These are phyloP conservation scores for Myrica gale DNA, from an alignment of 306 rosid genomes.

Conservation along the genomic window DNA sequence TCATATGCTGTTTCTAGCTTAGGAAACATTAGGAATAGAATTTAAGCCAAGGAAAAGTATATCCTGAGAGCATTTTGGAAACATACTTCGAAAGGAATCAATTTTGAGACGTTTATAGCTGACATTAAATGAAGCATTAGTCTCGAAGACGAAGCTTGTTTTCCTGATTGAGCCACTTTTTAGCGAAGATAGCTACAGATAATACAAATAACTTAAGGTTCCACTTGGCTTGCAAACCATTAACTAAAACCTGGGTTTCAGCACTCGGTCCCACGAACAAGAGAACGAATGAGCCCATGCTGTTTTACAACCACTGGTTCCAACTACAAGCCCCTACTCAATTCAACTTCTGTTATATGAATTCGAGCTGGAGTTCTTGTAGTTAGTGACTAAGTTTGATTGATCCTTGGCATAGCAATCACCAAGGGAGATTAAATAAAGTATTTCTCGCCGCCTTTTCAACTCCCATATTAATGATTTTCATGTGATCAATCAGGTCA, in stretches of 20 bases:
- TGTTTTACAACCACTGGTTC: background rate
- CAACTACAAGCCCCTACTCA: background rate
- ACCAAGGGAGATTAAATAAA: background rate
- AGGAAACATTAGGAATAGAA: background rate
- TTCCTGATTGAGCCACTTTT: background rate
- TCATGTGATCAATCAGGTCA: background rate
- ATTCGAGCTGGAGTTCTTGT: background rate
- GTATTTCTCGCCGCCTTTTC: background rate
- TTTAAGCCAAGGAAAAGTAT: background rate
- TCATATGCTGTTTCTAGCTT: background rate
- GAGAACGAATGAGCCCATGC: background rate
- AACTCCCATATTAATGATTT: background rate
- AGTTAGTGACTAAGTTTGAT: background rate
- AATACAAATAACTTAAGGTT: background rate
- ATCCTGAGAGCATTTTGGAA: background rate
- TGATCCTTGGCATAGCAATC: background rate
- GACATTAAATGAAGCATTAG: background rate
- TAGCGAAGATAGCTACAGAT: background rate
- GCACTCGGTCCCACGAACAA: background rate
- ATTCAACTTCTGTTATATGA: background rate
- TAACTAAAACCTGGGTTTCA: background rate
- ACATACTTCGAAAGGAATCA: background rate
- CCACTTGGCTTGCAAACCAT: background rate
- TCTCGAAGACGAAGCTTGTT: background rate
- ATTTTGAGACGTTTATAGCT: background rate